phyloP scores from a whole-genome alignment of 331 rosid species.

The Prunus yedoensis region DNA sequence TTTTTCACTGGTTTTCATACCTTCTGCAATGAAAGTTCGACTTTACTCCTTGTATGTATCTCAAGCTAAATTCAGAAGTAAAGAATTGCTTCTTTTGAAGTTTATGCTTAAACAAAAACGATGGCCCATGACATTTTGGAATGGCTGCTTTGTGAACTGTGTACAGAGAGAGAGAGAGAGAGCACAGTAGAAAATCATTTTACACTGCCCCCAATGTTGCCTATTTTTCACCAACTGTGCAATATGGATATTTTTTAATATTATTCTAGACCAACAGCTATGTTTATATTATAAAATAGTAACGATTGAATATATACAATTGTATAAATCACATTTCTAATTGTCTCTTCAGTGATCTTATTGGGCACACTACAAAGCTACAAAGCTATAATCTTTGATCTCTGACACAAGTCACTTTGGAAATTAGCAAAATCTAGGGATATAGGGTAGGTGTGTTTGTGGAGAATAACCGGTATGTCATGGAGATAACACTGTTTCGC shows the following conservation, averaged over 20 bases:
- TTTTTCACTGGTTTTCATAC: neutral
- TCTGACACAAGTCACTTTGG: conserved; percentile 18
- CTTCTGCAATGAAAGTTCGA: neutral
- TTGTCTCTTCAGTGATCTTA: neutral
- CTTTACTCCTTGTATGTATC: neutral
- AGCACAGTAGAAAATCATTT: neutral
- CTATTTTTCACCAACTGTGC: conserved; percentile 9
- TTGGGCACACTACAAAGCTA: neutral
- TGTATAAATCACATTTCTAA: neutral
- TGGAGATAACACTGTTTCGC: too few relatives aligned
- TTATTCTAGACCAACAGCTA: neutral
- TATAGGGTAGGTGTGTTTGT: neutral
- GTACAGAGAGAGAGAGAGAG: neutral
- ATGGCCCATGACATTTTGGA: neutral
- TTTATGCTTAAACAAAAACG: neutral
- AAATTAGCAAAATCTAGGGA: neutral
- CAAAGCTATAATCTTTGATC: neutral
- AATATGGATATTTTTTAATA: neutral
- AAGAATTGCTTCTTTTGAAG: too few relatives aligned
- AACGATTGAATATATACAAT: too few relatives aligned
- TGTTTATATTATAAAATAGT: too few relatives aligned
- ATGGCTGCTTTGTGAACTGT: neutral
- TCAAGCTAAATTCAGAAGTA: neutral
- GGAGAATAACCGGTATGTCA: neutral
- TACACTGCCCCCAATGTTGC: conserved; percentile 3